A percentile compares a stretch with the other conserved stretches of the same genome.
phyloP scores from a whole-genome alignment of 805 yeast genomes.

The Yamadazyma insecticola region DNA sequence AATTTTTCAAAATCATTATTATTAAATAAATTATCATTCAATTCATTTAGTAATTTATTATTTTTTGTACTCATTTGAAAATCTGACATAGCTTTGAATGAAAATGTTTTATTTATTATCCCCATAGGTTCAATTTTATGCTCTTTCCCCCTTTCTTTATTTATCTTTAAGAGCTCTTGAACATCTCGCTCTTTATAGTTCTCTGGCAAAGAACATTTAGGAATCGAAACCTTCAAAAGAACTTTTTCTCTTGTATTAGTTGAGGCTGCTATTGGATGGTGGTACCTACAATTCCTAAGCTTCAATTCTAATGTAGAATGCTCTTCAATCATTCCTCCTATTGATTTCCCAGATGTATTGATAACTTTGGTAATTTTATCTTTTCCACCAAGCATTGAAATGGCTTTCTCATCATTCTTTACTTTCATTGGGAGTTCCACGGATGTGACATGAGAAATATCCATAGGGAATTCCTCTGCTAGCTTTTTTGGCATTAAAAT shows the following conservation, averaged over 20 bases:
- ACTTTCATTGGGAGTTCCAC: slow-evolving; percentile 79
- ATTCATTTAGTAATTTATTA: slow-evolving; percentile 34
- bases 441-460: slow-evolving; percentile 68
- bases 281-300: slow-evolving; percentile 38
- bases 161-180: slow-evolving; percentile 32
- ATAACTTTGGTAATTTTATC: slow-evolving; percentile 38
- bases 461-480: slow-evolving; percentile 59
- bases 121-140: slow-evolving; percentile 57
- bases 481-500: slow-evolving; percentile 8
- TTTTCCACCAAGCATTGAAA: slow-evolving; percentile 66
- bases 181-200: slow-evolving; percentile 37
- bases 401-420: slow-evolving; percentile 55
- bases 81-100: slow-evolving; percentile 84
- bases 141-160: slow-evolving; percentile 20
- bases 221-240: slow-evolving; percentile 54
- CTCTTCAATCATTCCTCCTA: slow-evolving; percentile 3
- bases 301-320: slow-evolving; percentile 34
- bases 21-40: slow-evolving; percentile 18
- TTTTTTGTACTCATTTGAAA: slow-evolving; percentile 69
- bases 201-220: slow-evolving; percentile 45
- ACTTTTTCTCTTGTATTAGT: slow-evolving; percentile 52
- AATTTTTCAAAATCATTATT: slow-evolving; percentile 21
- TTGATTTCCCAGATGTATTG: slow-evolving; percentile 25
- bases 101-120: slow-evolving; percentile 60
- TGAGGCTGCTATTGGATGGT: slow-evolving; percentile 63